Evolutionary conservation across 371 early-diverging fungal genomes (phyloP).

Genomic region (Sporodiniella umbellata): DNA sequence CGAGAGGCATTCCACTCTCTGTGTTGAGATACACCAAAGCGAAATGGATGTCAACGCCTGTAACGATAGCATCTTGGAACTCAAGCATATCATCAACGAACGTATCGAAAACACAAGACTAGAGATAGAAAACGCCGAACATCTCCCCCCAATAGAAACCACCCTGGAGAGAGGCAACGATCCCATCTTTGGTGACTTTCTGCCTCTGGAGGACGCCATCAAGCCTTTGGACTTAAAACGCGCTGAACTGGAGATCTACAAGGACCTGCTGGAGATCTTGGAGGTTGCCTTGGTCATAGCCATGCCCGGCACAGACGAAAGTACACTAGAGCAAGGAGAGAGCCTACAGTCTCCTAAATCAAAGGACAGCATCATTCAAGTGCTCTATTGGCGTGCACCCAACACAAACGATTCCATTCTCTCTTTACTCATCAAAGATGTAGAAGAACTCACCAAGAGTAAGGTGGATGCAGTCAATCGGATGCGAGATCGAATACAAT

Average conservation of each 20-base stretch:
- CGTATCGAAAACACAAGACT: conserved; percentile 34
- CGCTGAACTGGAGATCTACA: conserved; percentile 25
- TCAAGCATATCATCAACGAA: conserved; percentile 47
- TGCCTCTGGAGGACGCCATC: conserved; percentile 22
- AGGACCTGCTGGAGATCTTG: conserved; percentile 36
- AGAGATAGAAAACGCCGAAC: conserved; percentile 4
- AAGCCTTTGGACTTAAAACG: conserved; percentile 21
- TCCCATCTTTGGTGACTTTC: conserved; percentile 20
- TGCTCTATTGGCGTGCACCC: conserved; percentile 57
- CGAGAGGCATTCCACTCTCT: conserved; percentile 72
- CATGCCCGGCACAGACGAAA: conserved; percentile 44
- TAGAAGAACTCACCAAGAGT: conserved; percentile 25
- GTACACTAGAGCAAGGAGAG: conserved; percentile 5
- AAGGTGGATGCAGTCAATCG: conserved; percentile 49
- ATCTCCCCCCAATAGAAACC: not conserved
- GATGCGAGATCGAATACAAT: conserved; percentile 45
- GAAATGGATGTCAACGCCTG: conserved; percentile 74
- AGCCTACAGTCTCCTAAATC: conserved; percentile 28
- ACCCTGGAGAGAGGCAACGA: conserved; percentile 8
- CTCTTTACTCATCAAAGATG: conserved; percentile 27
- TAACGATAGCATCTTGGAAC: conserved; percentile 69
- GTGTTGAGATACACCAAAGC: conserved; percentile 74
- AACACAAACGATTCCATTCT: conserved; percentile 27
- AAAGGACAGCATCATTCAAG: conserved; percentile 53
- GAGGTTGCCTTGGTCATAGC: conserved; percentile 52